phyloP scores from a whole-genome alignment of 148 eudicot genomes.

The Vaccinium vitisidaea region DNA sequence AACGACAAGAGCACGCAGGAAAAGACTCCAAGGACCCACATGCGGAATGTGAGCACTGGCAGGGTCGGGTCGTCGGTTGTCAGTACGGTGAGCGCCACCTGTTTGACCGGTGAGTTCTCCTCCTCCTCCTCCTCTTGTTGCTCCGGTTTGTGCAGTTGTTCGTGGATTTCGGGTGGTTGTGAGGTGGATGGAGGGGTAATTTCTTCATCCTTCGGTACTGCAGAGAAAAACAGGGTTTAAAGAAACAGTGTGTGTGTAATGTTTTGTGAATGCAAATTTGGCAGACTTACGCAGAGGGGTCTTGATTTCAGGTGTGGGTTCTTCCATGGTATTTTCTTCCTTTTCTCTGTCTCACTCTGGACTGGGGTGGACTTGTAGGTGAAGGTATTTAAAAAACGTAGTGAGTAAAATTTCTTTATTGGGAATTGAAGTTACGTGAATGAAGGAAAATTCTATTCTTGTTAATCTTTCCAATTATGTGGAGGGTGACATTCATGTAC shows the following conservation, averaged over 20 bases:
- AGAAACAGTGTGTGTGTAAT: neutral
- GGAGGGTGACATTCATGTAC: too few relatives aligned
- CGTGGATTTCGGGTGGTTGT: neutral
- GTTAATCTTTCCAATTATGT: too few relatives aligned
- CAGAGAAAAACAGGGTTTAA: neutral
- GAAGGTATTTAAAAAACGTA: neutral
- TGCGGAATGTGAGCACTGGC: conserved; percentile 86
- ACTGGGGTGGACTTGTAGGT: neutral
- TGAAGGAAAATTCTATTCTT: too few relatives aligned
- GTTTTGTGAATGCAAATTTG: neutral
- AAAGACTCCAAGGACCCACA: conserved; percentile 80
- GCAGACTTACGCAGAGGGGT: conserved; percentile 34
- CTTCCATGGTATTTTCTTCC: conserved; percentile 25
- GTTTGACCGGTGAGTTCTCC: conserved; percentile 76
- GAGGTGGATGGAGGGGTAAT: conserved; percentile 15
- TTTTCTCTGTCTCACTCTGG: neutral
- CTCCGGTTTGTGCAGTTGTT: neutral
- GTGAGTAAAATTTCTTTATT: too few relatives aligned
- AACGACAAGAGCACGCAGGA: conserved; percentile 79
- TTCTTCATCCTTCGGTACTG: conserved; percentile 24
- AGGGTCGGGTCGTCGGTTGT: conserved; percentile 66
- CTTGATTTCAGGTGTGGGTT: conserved; percentile 27
- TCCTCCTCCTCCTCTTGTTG: conserved; percentile 17
- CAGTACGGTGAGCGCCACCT: conserved; percentile 87
- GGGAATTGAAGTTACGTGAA: too few relatives aligned